These are phyloP conservation scores for Blastomyces gilchristii DNA, from an alignment of 2,329 filamentous ascomycete species.

Conservation along the genomic window DNA sequence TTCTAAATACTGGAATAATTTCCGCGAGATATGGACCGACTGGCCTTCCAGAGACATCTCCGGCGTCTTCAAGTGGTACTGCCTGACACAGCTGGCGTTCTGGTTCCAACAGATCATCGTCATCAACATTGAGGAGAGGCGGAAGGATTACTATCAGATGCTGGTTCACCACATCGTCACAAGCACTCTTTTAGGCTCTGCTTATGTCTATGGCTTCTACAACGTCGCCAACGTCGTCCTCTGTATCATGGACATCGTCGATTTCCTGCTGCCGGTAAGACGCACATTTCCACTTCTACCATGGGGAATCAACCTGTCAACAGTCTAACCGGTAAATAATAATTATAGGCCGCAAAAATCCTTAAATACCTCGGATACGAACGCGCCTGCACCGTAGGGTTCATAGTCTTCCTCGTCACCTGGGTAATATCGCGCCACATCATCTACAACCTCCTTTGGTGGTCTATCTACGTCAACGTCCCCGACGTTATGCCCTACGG, in stretches of 20 bases:
- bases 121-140: conserved; percentile 84
- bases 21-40: conserved; percentile 68
- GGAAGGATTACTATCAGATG: conserved; percentile 97
- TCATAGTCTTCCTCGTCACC: conserved; percentile 72
- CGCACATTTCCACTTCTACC: background rate
- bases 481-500: conserved; percentile 53
- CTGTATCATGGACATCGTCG: conserved; percentile 86
- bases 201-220: conserved; percentile 78
- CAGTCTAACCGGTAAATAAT: conserved; percentile 3
- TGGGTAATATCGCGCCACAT: conserved; percentile 81
- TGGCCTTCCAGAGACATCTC: conserved; percentile 72
- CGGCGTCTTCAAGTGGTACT: conserved; percentile 74
- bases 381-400: conserved; percentile 67
- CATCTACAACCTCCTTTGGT: conserved; percentile 68
- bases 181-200: conserved; percentile 64
- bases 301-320: background rate
- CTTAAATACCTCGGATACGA: conserved; percentile 79
- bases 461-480: conserved; percentile 64
- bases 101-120: conserved; percentile 92
- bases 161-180: conserved; percentile 90
- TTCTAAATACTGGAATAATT: conserved; percentile 67
- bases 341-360: conserved; percentile 67
- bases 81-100: conserved; percentile 80
- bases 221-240: conserved; percentile 82
- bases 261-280: conserved; percentile 74